Conservation (phyloP, 768 basidiomycete genomes). For the Coprinellus micaceus region DNA sequence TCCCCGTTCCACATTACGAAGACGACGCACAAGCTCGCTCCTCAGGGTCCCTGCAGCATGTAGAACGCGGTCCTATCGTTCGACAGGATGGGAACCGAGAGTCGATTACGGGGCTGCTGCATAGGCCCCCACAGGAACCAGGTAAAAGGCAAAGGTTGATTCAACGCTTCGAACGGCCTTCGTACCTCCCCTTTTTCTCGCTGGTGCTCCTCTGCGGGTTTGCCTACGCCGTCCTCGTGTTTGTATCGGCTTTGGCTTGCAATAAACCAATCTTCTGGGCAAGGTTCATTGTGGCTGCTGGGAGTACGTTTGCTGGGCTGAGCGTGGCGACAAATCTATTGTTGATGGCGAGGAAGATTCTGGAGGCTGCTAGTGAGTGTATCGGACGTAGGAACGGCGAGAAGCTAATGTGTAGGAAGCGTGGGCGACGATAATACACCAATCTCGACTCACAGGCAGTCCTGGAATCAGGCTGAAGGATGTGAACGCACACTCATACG, state of each 20-base stretch:
- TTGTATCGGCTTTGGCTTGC: slow-evolving; percentile 26
- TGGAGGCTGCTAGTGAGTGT: slow-evolving; percentile 37
- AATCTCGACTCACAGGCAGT: slow-evolving; percentile 24
- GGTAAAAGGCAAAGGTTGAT: background rate
- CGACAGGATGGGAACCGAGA: no score
- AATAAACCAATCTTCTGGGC: slow-evolving; percentile 38
- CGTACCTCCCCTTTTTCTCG: slow-evolving; percentile 26
- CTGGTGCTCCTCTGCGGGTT: slow-evolving; percentile 30
- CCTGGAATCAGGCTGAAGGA: slow-evolving; percentile 35
- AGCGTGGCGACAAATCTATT: slow-evolving; percentile 29
- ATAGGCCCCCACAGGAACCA: no score
- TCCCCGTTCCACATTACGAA: no score
- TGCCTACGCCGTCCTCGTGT: slow-evolving; percentile 31
- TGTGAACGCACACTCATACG: slow-evolving; percentile 29
- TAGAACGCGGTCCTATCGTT: no score
- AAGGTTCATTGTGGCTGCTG: slow-evolving; percentile 33
- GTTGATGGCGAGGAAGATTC: slow-evolving; percentile 23
- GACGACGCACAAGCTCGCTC: no score
- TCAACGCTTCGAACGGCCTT: slow-evolving; percentile 32
- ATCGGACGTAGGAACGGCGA: background rate
- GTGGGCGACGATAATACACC: slow-evolving; percentile 44
- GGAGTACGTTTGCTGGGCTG: slow-evolving; percentile 31
- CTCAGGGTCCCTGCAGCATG: no score
- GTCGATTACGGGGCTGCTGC: no score
- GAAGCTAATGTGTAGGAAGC: slow-evolving; percentile 20